Evolutionary conservation across 805 yeast genomes (phyloP).

Genomic region (Starmerella vitae): DNA sequence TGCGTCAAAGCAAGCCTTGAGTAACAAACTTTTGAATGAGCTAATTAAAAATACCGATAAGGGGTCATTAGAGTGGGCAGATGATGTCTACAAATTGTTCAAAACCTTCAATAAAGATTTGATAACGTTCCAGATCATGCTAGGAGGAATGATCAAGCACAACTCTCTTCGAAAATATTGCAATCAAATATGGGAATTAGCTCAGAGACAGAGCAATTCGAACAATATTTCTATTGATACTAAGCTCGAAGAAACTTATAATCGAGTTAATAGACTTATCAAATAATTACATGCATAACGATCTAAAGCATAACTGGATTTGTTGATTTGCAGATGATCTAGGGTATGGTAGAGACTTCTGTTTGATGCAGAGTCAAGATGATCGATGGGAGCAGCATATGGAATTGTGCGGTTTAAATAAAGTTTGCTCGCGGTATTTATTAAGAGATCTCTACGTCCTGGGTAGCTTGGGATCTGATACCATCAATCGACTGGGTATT

Average conservation of each 20-base stretch:
- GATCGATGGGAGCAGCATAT: too few species aligned
- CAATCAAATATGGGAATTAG: conserved; percentile 16
- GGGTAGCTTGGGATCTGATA: background rate
- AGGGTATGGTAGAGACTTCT: too few species aligned
- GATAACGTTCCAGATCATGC: conserved; percentile 20
- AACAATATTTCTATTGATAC: conserved; percentile 19
- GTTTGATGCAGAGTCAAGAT: too few species aligned
- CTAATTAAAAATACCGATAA: conserved; percentile 5
- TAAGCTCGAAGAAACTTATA: conserved; percentile 17
- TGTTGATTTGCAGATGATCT: too few species aligned
- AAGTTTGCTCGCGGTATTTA: background rate
- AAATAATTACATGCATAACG: background rate
- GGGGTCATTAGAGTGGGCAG: background rate
- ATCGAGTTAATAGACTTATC: conserved; percentile 5
- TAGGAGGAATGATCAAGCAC: conserved; percentile 18
- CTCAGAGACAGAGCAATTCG: conserved; percentile 14
- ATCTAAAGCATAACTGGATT: too few species aligned
- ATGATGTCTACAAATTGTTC: conserved; percentile 18
- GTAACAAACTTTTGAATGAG: conserved; percentile 16
- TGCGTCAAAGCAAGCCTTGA: conserved; percentile 8
- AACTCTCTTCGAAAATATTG: conserved; percentile 7
- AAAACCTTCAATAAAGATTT: conserved; percentile 19
- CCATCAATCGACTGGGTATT: background rate
- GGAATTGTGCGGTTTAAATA: background rate
- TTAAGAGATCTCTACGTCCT: background rate